Conservation (phyloP, 2,329 filamentous ascomycete species). For the Calonectria hawksworthii region DNA sequence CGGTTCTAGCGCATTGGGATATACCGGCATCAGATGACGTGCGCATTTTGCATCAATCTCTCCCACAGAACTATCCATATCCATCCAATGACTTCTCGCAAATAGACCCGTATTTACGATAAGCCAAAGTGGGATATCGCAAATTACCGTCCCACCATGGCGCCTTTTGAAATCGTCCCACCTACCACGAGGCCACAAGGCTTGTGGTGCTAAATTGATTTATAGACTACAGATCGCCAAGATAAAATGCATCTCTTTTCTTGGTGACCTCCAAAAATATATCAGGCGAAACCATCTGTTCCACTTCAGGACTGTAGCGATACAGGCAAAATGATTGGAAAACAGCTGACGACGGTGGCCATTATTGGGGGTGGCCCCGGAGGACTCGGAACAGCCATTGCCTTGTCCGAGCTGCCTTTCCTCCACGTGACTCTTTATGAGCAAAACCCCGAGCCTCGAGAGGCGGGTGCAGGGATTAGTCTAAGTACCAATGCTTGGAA, state of each 20-base stretch:
- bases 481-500: slow-evolving; percentile 16
- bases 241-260: too few relatives aligned
- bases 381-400: slow-evolving; percentile 13
- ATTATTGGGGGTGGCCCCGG: slow-evolving; percentile 13
- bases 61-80: not conserved
- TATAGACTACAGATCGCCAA: not conserved
- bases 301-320: not conserved
- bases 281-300: not conserved
- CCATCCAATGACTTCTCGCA: not conserved
- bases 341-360: not conserved
- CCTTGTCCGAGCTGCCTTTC: slow-evolving; percentile 3
- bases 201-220: not conserved
- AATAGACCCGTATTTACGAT: not conserved
- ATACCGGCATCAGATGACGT: not conserved
- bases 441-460: slow-evolving; percentile 12
- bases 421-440: slow-evolving; percentile 16
- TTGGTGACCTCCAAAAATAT: too few relatives aligned
- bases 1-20: not conserved
- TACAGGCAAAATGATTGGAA: not conserved
- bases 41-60: not conserved
- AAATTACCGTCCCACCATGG: not conserved
- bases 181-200: not conserved
- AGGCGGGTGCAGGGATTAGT: slow-evolving; percentile 15
- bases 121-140: not conserved
- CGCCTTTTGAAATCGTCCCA: not conserved